Percentiles rank a stretch among this genome's conserved stretches.
These are phyloP conservation scores for Beauveria medogensis DNA, from an alignment of 2,329 filamentous ascomycete genomes.

Conservation along the genomic window DNA sequence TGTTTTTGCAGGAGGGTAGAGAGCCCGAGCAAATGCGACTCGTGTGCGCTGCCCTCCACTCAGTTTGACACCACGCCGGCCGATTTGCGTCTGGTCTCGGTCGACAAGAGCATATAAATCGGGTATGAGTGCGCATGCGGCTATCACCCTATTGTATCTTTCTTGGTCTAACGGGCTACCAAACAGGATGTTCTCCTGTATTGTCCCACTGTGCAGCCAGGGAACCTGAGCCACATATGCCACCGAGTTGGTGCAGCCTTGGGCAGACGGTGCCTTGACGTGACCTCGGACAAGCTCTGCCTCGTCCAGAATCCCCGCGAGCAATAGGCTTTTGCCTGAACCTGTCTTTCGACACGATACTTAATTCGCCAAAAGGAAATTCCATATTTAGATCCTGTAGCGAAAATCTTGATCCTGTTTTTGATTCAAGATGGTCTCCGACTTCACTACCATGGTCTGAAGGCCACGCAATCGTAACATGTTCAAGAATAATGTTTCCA, in stretches of 20 bases:
- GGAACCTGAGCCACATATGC: background rate
- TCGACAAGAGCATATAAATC: background rate
- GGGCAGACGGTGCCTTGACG: background rate
- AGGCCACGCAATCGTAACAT: background rate
- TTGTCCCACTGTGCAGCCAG: background rate
- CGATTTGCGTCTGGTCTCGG: background rate
- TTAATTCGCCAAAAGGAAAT: background rate
- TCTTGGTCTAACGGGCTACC: background rate
- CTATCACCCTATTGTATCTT: background rate
- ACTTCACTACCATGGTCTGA: background rate
- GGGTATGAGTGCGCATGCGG: background rate
- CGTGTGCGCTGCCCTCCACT: background rate
- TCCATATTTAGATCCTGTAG: background rate
- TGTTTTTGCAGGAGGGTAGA: background rate
- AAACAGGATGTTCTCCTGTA: constrained; percentile 1
- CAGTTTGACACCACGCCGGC: background rate
- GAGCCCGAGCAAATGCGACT: background rate
- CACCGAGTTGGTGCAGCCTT: background rate
- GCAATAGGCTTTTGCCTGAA: background rate
- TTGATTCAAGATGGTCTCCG: background rate
- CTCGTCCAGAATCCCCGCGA: constrained; percentile 1
- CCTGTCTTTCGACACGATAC: constrained; percentile 3
- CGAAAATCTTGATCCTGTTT: background rate
- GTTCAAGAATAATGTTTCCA: background rate
- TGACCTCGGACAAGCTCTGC: background rate